Conservation (phyloP, 208 protist genomes). For the Wallacemonas collosoma region DNA sequence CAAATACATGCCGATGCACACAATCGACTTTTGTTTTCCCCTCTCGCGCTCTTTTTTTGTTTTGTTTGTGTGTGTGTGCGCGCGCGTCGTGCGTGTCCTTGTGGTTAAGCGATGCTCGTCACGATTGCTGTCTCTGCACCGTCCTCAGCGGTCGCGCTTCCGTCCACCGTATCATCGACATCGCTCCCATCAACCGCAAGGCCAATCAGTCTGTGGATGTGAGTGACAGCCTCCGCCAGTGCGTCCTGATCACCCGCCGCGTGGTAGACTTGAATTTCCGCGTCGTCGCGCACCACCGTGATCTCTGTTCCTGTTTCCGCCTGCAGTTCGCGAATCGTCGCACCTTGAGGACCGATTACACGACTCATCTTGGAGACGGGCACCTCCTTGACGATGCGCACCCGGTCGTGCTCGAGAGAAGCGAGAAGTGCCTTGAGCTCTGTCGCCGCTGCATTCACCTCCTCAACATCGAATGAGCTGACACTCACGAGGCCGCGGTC, state of each 20-base stretch:
- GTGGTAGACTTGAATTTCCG: conserved; percentile 48
- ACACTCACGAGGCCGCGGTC: conserved; percentile 26
- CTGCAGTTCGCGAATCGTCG: conserved; percentile 41
- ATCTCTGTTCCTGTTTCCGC: conserved; percentile 41
- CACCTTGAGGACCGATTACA: conserved; percentile 35
- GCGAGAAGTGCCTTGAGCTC: conserved; percentile 27
- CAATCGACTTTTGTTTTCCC: too few relatives aligned
- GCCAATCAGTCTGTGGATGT: conserved; percentile 19
- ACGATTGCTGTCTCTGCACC: background rate
- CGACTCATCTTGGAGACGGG: conserved; percentile 23
- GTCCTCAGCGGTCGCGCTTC: background rate
- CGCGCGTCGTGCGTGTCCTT: too few relatives aligned
- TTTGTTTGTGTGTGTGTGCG: too few relatives aligned
- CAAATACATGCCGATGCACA: too few relatives aligned
- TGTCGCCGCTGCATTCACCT: conserved; percentile 30
- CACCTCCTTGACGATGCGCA: conserved; percentile 39
- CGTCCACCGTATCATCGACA: background rate
- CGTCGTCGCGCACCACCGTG: conserved; percentile 27
- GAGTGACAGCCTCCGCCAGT: conserved; percentile 33
- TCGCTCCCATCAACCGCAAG: conserved; percentile 19
- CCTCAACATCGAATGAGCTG: conserved; percentile 32
- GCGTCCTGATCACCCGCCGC: conserved; percentile 30
- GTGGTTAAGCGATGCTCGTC: background rate
- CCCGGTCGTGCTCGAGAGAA: conserved; percentile 20
- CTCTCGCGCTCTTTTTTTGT: too few relatives aligned